phyloP scores from a whole-genome alignment of 2,329 filamentous ascomycete species.

The Colletotrichum brevisporum region DNA sequence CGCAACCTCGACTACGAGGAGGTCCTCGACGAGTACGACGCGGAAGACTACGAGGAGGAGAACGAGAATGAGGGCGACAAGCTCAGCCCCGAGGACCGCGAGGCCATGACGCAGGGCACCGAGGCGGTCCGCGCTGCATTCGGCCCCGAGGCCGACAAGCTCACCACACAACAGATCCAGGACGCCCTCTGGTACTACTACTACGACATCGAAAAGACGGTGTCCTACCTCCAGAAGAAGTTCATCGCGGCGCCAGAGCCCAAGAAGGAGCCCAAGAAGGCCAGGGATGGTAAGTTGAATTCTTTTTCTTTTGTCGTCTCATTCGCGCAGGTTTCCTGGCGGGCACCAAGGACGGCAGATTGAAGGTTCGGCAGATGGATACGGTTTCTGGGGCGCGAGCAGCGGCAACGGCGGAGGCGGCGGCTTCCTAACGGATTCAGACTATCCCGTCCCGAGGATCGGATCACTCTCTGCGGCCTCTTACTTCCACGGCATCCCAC shows the following conservation, averaged over 20 bases:
- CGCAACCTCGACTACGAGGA: slow-evolving; percentile 66
- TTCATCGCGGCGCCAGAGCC: slow-evolving; percentile 60
- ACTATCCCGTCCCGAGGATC: slow-evolving; percentile 42
- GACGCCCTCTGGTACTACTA: slow-evolving; percentile 97
- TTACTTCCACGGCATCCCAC: slow-evolving; percentile 89
- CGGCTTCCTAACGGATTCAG: slow-evolving; percentile 3
- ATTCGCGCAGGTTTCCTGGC: slow-evolving; percentile 20
- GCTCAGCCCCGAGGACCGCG: slow-evolving; percentile 63
- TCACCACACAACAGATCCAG: slow-evolving; percentile 79
- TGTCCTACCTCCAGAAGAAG: slow-evolving; percentile 82
- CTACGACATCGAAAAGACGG: slow-evolving; percentile 89
- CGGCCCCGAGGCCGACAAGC: slow-evolving; percentile 69
- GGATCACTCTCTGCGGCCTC: slow-evolving; percentile 51
- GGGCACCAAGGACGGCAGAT: slow-evolving; percentile 38
- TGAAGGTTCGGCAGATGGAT: slow-evolving; percentile 42
- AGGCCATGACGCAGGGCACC: slow-evolving; percentile 74
- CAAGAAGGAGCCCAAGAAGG: slow-evolving; percentile 58
- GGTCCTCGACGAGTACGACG: slow-evolving; percentile 64
- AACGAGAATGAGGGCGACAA: slow-evolving; percentile 62
- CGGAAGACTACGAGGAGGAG: slow-evolving; percentile 58
- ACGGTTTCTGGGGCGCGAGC: slow-evolving; percentile 27
- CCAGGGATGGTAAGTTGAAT: slow-evolving; percentile 57
- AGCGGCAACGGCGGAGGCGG: slow-evolving; percentile 4
- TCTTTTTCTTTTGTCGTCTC: slow-evolving; percentile 23
- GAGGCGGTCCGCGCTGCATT: slow-evolving; percentile 76